These are phyloP conservation scores for Helminthosporium solani DNA, from an alignment of 2,329 filamentous ascomycete genomes.

Conservation along the genomic window DNA sequence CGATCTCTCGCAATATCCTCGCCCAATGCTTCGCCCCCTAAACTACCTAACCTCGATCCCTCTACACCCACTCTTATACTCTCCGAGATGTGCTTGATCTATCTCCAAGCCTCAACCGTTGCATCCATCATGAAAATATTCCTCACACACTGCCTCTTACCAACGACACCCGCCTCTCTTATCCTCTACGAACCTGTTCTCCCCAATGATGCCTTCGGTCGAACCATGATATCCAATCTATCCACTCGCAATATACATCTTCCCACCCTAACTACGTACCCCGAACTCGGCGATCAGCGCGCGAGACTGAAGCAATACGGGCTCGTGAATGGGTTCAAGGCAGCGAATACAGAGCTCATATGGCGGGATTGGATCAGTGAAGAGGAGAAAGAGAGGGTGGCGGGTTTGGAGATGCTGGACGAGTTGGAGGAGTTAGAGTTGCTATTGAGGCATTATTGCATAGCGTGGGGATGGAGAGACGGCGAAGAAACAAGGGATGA, in stretches of 20 bases:
- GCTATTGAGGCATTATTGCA: constrained; percentile 82
- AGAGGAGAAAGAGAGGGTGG: constrained; percentile 76
- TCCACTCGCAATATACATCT: constrained; percentile 78
- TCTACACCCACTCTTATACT: constrained; percentile 77
- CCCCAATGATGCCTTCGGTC: constrained; percentile 81
- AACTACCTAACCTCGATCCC: constrained; percentile 50
- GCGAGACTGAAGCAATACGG: constrained; percentile 66
- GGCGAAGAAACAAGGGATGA: constrained; percentile 24
- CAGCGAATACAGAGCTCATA: constrained; percentile 65
- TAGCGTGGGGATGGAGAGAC: constrained; percentile 83
- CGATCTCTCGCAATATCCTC: constrained; percentile 54
- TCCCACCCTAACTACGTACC: constrained; percentile 76
- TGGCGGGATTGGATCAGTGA: constrained; percentile 73
- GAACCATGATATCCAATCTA: constrained; percentile 89
- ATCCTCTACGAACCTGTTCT: constrained; percentile 88
- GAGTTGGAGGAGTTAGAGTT: constrained; percentile 94
- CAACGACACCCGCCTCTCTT: constrained; percentile 57
- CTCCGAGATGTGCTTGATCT: constrained; percentile 95
- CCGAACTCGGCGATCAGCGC: constrained; percentile 67
- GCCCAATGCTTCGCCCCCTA: constrained; percentile 19
- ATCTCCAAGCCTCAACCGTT: constrained; percentile 69
- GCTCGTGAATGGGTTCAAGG: constrained; percentile 59
- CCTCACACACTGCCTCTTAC: constrained; percentile 38
- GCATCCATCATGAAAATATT: constrained; percentile 58
- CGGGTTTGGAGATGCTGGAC: constrained; percentile 81